Conservation (phyloP, 805 yeast species). For the Sugiyamaella smithiae region DNA sequence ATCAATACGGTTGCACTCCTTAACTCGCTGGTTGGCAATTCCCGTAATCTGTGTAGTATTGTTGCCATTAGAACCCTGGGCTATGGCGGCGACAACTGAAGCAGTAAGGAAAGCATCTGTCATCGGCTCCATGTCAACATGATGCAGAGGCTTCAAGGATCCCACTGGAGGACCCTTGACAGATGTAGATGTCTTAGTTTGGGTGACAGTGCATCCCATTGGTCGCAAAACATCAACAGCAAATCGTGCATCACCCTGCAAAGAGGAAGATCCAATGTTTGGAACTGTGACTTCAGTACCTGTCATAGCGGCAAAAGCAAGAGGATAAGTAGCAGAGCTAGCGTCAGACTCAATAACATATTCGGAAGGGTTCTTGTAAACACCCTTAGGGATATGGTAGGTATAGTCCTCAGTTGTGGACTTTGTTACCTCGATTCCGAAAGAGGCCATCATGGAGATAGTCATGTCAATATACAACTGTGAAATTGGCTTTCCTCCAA, state of each 20-base stretch:
- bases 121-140: conserved; percentile 98
- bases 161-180: conserved; percentile 86
- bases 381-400: conserved; percentile 84
- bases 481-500: conserved; percentile 96
- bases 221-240: conserved; percentile 90
- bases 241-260: conserved; percentile 97
- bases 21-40: conserved; percentile 96
- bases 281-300: conserved; percentile 93
- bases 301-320: conserved; percentile 95
- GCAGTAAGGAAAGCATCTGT: conserved; percentile 98
- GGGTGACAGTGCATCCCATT: conserved; percentile 91
- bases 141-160: conserved; percentile 60
- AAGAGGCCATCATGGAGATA: conserved; percentile 86
- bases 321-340: conserved; percentile 94
- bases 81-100: conserved; percentile 93
- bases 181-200: conserved; percentile 82
- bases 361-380: conserved; percentile 73
- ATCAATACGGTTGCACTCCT: conserved; percentile 92
- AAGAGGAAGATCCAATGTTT: conserved; percentile 84
- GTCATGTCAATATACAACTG: conserved; percentile 97
- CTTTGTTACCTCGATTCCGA: conserved; percentile 74
- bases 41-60: conserved; percentile 79
- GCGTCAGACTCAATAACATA: conserved; percentile 96
- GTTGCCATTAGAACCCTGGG: conserved; percentile 45
- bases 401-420: conserved; percentile 74